Evolutionary conservation across 352 stramenopile species (phyloP).

Genomic region (Blastocystis sp.): DNA sequence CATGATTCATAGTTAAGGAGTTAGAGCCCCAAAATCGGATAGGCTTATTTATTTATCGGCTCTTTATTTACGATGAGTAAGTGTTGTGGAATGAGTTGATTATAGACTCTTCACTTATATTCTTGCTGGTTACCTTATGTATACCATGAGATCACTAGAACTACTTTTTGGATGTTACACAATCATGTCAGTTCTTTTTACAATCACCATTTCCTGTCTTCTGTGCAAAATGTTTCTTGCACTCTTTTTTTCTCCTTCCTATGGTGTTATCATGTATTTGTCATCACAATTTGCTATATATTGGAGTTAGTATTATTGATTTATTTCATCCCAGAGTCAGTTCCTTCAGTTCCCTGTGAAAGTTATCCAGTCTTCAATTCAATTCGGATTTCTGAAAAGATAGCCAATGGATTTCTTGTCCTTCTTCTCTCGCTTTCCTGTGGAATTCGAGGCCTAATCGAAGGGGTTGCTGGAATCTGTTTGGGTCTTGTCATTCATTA

Average conservation of each 20-base stretch:
- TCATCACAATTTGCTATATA: neutral
- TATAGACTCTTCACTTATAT: slow-evolving; percentile 49
- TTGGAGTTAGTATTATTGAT: slow-evolving; percentile 7
- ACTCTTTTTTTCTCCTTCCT: neutral
- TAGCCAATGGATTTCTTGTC: neutral
- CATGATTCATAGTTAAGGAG: neutral
- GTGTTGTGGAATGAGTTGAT: neutral
- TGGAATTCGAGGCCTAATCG: neutral
- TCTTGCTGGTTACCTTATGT: neutral
- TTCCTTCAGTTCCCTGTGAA: neutral
- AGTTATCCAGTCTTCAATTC: neutral
- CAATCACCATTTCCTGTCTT: neutral
- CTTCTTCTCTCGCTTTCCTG: neutral
- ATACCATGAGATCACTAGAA: slow-evolving; percentile 8
- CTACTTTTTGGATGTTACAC: neutral
- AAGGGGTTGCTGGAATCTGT: neutral
- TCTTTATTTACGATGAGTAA: slow-evolving; percentile 49
- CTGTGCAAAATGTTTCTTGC: neutral
- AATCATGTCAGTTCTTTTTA: slow-evolving; percentile 12
- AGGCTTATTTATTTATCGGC: neutral
- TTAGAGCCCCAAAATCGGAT: neutral
- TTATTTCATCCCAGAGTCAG: neutral
- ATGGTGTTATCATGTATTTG: slow-evolving; percentile 4
- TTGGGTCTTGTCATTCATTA: neutral
- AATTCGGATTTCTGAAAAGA: neutral